Evolutionary conservation across 1,284 basidiomycete genomes (phyloP).

Genomic region (Irpex lacteus): DNA sequence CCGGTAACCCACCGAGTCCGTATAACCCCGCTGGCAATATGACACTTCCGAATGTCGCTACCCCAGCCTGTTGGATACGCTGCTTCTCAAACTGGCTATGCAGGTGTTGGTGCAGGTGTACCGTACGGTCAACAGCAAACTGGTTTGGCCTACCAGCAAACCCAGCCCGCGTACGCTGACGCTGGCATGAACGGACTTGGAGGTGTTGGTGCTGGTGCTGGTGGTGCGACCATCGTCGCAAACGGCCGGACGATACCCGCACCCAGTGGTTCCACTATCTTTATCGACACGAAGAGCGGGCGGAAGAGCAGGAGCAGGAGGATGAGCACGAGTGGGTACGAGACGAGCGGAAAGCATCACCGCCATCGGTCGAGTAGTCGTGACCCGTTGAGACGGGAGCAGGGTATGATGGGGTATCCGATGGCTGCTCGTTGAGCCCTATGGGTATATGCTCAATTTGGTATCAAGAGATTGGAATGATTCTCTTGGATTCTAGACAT

Average conservation of each 20-base stretch:
- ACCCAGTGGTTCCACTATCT: constrained; percentile 13
- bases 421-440: neutral
- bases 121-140: neutral
- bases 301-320: neutral
- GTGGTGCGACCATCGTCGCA: neutral
- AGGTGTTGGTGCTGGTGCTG: neutral
- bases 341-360: neutral
- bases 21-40: neutral
- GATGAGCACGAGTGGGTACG: neutral
- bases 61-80: constrained; percentile 1
- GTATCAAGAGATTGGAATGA: no score
- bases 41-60: neutral
- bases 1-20: neutral
- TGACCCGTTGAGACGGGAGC: neutral
- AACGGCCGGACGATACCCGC: constrained; percentile 9
- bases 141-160: neutral
- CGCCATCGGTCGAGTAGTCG: neutral
- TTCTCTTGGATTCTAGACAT: no score
- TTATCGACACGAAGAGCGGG: constrained; percentile 4
- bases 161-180: neutral
- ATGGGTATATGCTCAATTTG: no score
- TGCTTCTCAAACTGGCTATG: constrained; percentile 1
- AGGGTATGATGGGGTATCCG: neutral
- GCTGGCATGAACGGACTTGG: neutral
- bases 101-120: neutral